Base-by-base conservation (phyloP, 148 eudicot genomes). In the Chenopodium formosanum region DNA sequence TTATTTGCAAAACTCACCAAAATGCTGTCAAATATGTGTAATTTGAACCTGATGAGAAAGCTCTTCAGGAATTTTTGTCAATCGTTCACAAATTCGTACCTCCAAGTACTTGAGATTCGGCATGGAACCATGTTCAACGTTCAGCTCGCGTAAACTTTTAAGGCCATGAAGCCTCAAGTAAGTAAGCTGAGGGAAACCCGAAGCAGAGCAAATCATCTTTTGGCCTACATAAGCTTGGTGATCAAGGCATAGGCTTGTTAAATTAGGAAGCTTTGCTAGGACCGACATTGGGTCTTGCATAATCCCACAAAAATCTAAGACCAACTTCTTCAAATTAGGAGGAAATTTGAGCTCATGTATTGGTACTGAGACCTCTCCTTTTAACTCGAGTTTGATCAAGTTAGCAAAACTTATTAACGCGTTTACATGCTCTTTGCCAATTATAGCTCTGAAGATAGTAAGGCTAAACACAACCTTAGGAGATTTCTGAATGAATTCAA, bases 201-300 rank as follows among this genome's bases (percentile, higher is more conserved):
- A 40, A 17, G 78, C 32, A 72, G 88, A 81, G 78, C 91, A 86
- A 70, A 75, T 37, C 84, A 89, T 81, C 68, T 11, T 84, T 56
- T 46, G 62, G 60, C 90, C 92, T 44, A 62, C 74, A 78, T 80
- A 86, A 22, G 87, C 82, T 31, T 86, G 80, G 29, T 76, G 71
- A 68, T 78, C 83, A 5, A 86, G 47, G 53, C 78, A 58, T 34
- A 90, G 87, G n/a, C 83, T 83, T 16, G 71, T 53, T 34, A 90
- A 40, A 25, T 8, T 77, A 0, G 86, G 85, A 32, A 90, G 85
- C 82, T 77, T 88, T 83, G 85, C 90, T 11, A 90, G 66, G 29
- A 75, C 75, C 0, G 84, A 77, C 90, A 90, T 84, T 1, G 88
- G 88, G 34, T 88, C 90, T 60, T 81, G 75, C 62, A 76, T 44